Evolutionary conservation across 768 basidiomycete genomes (phyloP).

Genomic region (Termitomyces sp.): DNA sequence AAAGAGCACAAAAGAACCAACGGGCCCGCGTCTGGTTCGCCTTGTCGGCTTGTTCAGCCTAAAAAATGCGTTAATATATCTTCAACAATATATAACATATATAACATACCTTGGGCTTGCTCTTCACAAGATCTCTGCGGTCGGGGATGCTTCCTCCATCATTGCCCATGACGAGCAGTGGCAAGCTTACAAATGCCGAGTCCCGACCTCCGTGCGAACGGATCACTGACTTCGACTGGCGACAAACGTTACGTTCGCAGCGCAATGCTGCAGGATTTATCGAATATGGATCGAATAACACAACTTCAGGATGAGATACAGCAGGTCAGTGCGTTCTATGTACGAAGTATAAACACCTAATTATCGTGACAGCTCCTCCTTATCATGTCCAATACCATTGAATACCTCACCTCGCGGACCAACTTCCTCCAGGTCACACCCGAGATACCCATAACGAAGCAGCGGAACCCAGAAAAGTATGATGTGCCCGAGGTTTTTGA

Average conservation of each 20-base stretch:
- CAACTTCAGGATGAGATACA: constrained; percentile 95
- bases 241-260: constrained; percentile 27
- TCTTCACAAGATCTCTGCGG: constrained; percentile 71
- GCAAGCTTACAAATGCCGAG: constrained; percentile 30
- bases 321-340: constrained; percentile 38
- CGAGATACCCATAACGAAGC: constrained; percentile 81
- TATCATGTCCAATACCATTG: constrained; percentile 81
- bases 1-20: constrained; percentile 93
- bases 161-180: constrained; percentile 61
- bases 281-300: constrained; percentile 94
- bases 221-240: constrained; percentile 44
- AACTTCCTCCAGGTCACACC: constrained; percentile 74
- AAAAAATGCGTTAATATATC: background rate
- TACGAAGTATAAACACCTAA: background rate
- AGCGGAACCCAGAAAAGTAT: constrained; percentile 63
- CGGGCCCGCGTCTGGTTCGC: constrained; percentile 81
- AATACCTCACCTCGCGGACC: constrained; percentile 71
- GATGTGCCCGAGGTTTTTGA: constrained; percentile 73
- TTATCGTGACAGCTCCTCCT: constrained; percentile 55
- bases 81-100: background rate
- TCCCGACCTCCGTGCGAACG: background rate
- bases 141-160: constrained; percentile 88
- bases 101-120: constrained; percentile 55
- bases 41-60: constrained; percentile 86
- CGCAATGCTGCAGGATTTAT: constrained; percentile 89